These are phyloP conservation scores for Dipodascus geniculatus DNA, from an alignment of 805 yeast genomes.

Conservation along the genomic window DNA sequence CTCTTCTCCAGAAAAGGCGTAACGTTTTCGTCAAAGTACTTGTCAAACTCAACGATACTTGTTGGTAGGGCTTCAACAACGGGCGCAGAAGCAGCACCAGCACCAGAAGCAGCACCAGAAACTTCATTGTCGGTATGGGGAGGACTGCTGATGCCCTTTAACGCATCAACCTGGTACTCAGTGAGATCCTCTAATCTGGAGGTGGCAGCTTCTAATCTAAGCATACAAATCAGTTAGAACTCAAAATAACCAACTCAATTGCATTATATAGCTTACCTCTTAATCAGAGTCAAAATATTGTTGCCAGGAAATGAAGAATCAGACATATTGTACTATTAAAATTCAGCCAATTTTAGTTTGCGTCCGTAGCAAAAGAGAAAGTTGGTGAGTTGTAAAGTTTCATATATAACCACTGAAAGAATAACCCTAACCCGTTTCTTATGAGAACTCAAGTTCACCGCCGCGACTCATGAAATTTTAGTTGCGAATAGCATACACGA, in stretches of 20 bases:
- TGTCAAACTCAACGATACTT: slow-evolving; percentile 35
- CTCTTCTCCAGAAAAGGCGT: slow-evolving; percentile 50
- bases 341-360: not conserved
- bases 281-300: slow-evolving; percentile 69
- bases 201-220: slow-evolving; percentile 82
- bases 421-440: too few species aligned
- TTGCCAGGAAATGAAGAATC: slow-evolving; percentile 58
- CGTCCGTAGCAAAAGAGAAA: not conserved
- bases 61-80: slow-evolving; percentile 20
- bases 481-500: not conserved
- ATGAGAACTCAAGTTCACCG: too few species aligned
- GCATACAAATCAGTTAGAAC: not conserved
- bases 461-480: not conserved
- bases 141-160: slow-evolving; percentile 15
- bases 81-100: slow-evolving; percentile 11
- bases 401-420: not conserved
- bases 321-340: not conserved
- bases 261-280: slow-evolving; percentile 34
- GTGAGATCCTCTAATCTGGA: slow-evolving; percentile 86
- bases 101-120: slow-evolving; percentile 5
- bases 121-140: slow-evolving; percentile 1
- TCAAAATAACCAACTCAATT: not conserved
- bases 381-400: not conserved
- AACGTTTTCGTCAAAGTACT: slow-evolving; percentile 39
- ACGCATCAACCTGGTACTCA: slow-evolving; percentile 54